Conservation (phyloP, 2,329 filamentous ascomycete species). For the Clarireedia paspali region DNA sequence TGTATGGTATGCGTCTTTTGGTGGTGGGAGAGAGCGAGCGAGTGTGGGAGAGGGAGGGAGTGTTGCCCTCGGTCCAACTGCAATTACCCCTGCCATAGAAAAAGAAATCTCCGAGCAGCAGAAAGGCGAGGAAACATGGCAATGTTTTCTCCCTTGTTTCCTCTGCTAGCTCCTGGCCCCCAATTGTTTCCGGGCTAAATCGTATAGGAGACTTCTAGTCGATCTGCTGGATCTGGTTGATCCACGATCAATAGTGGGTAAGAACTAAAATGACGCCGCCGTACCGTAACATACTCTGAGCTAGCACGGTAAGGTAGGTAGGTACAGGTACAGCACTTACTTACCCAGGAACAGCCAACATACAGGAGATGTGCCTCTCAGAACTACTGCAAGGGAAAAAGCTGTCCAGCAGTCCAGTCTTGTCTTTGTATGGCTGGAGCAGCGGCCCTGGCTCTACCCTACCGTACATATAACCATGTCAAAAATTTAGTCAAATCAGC, state of each 20-base stretch:
- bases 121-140: background rate
- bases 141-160: background rate
- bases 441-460: no score
- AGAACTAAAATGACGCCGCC: background rate
- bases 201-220: background rate
- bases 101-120: constrained; percentile 6
- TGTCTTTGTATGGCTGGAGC: background rate
- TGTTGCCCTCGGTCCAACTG: background rate
- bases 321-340: background rate
- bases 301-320: background rate
- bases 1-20: background rate
- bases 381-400: no score
- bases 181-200: background rate
- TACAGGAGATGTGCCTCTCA: no score
- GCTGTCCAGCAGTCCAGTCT: no score
- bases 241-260: background rate
- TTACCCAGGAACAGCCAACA: no score
- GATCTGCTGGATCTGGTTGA: background rate
- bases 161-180: background rate
- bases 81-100: background rate
- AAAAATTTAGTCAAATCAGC: no score
- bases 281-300: background rate
- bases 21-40: background rate
- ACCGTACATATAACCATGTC: no score
- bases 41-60: background rate